A percentile compares a stretch with the other conserved stretches of the same genome.
These are phyloP conservation scores for Cyberlindnera xylosilytica DNA, from an alignment of 805 yeast species.

Conservation along the genomic window DNA sequence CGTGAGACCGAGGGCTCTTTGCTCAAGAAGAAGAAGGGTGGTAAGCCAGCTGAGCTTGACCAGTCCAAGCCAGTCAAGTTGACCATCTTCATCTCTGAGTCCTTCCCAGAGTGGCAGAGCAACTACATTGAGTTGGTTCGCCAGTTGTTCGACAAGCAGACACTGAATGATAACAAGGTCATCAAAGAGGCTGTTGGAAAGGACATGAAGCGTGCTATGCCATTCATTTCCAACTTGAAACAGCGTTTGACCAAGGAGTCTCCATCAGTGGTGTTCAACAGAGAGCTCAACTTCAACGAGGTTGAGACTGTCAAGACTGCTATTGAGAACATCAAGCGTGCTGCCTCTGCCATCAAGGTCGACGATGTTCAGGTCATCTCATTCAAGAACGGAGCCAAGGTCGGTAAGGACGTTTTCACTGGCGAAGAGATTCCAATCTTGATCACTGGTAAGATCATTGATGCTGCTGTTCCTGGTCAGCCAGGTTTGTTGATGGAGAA, in stretches of 20 bases:
- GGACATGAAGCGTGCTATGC: slow-evolving; percentile 98
- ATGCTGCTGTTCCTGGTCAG: slow-evolving; percentile 85
- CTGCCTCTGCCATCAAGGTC: slow-evolving; percentile 59
- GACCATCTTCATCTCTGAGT: slow-evolving; percentile 66
- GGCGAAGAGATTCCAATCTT: slow-evolving; percentile 41
- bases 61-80: slow-evolving; percentile 66
- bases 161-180: slow-evolving; percentile 58
- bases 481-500: slow-evolving; percentile 54
- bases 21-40: slow-evolving; percentile 74
- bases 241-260: slow-evolving; percentile 69
- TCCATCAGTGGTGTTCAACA: slow-evolving; percentile 78
- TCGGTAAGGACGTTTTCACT: slow-evolving; percentile 50
- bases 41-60: slow-evolving; percentile 69
- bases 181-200: slow-evolving; percentile 65
- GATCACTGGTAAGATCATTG: slow-evolving; percentile 62
- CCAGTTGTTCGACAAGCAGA: slow-evolving; percentile 60
- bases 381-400: no score
- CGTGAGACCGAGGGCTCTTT: slow-evolving; percentile 91
- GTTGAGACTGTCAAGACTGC: slow-evolving; percentile 57
- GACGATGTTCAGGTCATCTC: slow-evolving; percentile 57
- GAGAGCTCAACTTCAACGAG: slow-evolving; percentile 85
- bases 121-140: slow-evolving; percentile 76
- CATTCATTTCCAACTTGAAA: slow-evolving; percentile 82
- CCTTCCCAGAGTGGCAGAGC: slow-evolving; percentile 91
- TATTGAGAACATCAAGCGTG: slow-evolving; percentile 52